Evolutionary conservation across 2,329 filamentous ascomycete genomes (phyloP), one percentile per base, ranked within the genome.

Genomic region (Cercospora zeina): DNA sequence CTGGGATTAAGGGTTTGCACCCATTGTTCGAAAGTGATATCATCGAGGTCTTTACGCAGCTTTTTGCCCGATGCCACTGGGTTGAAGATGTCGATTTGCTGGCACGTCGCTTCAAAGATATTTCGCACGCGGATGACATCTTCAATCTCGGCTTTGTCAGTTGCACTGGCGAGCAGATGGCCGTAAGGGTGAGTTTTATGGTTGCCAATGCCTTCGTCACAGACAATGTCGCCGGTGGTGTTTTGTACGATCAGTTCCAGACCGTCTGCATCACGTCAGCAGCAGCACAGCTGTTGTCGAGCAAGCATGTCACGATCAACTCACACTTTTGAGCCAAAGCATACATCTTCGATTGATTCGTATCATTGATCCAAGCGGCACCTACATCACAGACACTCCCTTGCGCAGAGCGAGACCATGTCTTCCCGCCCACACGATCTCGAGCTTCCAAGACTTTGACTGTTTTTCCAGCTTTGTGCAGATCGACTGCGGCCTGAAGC

Each of bases 351-450:
- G 67, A 73, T 64, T 87, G 83, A 55, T 79, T 83, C 1, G 74
- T 79, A 57, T 85, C 81, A 64, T 87, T 87, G 65, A 86, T 81
- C 85, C 84, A 87, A 0, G 82, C 83, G 0, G 83, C 85, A 2
- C 84, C 84, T 0, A 85, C 68, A 21, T 87, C 85, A 6, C 80
- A 75, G 0, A 73, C 62, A 30, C 69, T 76, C 10, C 34, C 71
- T 62, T 72, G 66, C 8, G 74, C 64, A 1, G 73, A 70, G 2
- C 72, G 62, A 3, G 76, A 80, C 72, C 75, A 81, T 0, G 80
- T 82, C 70, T 84, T 85, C 74, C 74, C 73, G 3, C 74, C 74
- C 1, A 76, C 72, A 10, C 73, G 65, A 61, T 75, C 72, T 36
- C 74, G 64, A 10, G 72, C 73, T 66, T 76, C 73, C 6, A 75